A percentile compares a stretch with the other conserved stretches of the same genome.
Evolutionary conservation across 1,284 basidiomycete species (phyloP).

Genomic region (Microbotryum scabiosae): DNA sequence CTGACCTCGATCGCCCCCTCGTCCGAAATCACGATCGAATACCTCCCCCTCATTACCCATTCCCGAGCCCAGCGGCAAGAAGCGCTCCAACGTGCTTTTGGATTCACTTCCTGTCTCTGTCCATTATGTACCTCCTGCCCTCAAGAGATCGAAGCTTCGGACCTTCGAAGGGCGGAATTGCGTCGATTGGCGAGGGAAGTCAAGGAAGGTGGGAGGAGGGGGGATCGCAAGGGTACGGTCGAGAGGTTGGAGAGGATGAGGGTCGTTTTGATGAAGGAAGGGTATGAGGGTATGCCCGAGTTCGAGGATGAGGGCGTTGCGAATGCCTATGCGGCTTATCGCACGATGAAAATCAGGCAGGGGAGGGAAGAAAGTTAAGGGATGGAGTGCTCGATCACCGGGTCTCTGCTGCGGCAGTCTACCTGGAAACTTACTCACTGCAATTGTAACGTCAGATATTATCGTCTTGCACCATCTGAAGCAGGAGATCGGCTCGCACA

Average conservation of each 20-base stretch:
- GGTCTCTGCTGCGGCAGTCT: too few relatives aligned
- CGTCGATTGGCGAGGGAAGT: slow-evolving; percentile 14
- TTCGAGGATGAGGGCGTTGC: slow-evolving; percentile 6
- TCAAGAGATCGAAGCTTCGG: slow-evolving; percentile 7
- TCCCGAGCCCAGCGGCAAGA: slow-evolving; percentile 23
- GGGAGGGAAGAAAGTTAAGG: too few relatives aligned
- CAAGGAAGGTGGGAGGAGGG: slow-evolving; percentile 8
- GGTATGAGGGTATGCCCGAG: slow-evolving; percentile 30
- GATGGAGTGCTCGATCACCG: too few relatives aligned
- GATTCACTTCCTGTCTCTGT: slow-evolving; percentile 31
- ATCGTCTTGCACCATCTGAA: too few relatives aligned
- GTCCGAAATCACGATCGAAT: slow-evolving; percentile 33
- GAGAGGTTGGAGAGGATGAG: slow-evolving; percentile 26
- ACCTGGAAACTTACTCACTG: too few relatives aligned
- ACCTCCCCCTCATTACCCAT: slow-evolving; percentile 28
- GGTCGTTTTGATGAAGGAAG: slow-evolving; percentile 26
- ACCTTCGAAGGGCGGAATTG: slow-evolving; percentile 8
- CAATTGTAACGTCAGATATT: too few relatives aligned
- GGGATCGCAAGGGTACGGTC: slow-evolving; percentile 14
- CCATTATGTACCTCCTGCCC: slow-evolving; percentile 17
- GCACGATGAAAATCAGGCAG: too few relatives aligned
- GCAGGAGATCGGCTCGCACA: too few relatives aligned
- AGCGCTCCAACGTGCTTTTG: slow-evolving; percentile 26
- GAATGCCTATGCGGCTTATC: too few relatives aligned
- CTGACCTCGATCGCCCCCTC: slow-evolving; percentile 15